Evolutionary conservation across 257 asterid species (phyloP).

Genomic region (Gardenia jasminoides): DNA sequence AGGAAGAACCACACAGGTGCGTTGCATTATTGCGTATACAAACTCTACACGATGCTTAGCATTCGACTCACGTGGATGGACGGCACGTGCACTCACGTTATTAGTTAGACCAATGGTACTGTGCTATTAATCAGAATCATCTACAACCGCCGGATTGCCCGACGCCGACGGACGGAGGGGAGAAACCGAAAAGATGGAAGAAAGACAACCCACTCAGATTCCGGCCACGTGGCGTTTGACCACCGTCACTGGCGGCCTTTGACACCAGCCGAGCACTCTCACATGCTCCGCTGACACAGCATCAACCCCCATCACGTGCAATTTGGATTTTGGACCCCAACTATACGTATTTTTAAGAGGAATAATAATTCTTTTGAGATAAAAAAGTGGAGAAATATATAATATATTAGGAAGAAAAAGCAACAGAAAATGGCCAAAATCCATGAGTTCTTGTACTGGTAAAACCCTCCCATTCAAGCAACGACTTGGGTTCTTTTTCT

Average conservation of each 20-base stretch:
- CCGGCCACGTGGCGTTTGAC: conserved; percentile 44
- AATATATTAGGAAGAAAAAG: not conserved
- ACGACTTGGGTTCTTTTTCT: conserved; percentile 1
- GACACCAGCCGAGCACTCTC: conserved; percentile 21
- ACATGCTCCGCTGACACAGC: conserved; percentile 17
- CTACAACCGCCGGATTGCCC: conserved; percentile 14
- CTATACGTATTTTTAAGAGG: not conserved
- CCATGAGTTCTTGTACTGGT: not conserved
- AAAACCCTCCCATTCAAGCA: conserved; percentile 16
- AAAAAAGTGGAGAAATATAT: not conserved
- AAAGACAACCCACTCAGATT: conserved; percentile 6
- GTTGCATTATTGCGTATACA: conserved; percentile 20
- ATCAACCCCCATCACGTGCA: conserved; percentile 20
- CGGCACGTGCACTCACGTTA: conserved; percentile 51
- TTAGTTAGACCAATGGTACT: not conserved
- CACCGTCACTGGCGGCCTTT: conserved; percentile 28
- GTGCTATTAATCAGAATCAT: not conserved
- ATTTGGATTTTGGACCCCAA: conserved; percentile 5
- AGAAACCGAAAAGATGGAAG: not conserved
- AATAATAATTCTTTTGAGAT: not conserved
- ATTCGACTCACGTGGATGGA: conserved; percentile 28
- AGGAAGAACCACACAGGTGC: conserved; percentile 12
- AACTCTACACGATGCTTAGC: not conserved
- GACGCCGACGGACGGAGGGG: conserved; percentile 19
- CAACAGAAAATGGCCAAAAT: not conserved